Evolutionary conservation across 1,139 yeast species (phyloP), one percentile per base, ranked within the genome.

Genomic region (Geotrichum klebahnii): DNA sequence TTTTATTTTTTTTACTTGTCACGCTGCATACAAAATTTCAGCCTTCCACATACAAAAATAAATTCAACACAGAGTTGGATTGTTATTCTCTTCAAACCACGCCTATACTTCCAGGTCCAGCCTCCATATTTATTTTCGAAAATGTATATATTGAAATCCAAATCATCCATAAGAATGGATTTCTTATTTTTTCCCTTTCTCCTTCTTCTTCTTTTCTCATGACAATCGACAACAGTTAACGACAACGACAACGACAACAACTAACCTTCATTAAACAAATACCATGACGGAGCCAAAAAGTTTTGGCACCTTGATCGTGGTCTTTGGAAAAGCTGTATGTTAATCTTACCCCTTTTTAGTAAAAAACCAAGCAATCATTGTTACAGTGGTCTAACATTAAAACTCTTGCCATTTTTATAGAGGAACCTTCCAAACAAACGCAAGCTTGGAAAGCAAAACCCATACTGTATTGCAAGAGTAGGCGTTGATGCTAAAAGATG

Each of bases 401-500:
- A 37, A 14, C 29, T 22, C 37, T 29, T 6, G 28, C 26, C 22
- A 16, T 29, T 41, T 32, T 43, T 23, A 23, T 48, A 63, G 67
- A 54, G 66, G 50, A 92, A 89, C 63, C 75, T 89, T 41, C 94
- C 95, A 14, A 90, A 89, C 66, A 71, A 90, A 54, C 73, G 92
- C 39, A 85, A 82, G 52, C 71, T 88, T 34, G 96, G 92, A 59
- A 89, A 89, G 61, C 97, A 89, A 67, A 83, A 87, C 55, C 97
- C 96, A 0, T 88, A 85, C 67, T 84, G 87, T 46, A 80, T 90
- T 10, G 75, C 86, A 14, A 71, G 97, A 52, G 74, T 89, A 2
- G 95, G 90, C n/a, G 84, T 86, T 50, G 78, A 78, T 54, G 92
- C 94, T 20, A 78, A 83, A 57, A 79, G 84, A 57, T 86, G 96